Percentiles rank a stretch among this genome's conserved stretches.
These are phyloP conservation scores for Fusarium azukiicola DNA, from an alignment of 2,329 filamentous ascomycete genomes.

Conservation along the genomic window DNA sequence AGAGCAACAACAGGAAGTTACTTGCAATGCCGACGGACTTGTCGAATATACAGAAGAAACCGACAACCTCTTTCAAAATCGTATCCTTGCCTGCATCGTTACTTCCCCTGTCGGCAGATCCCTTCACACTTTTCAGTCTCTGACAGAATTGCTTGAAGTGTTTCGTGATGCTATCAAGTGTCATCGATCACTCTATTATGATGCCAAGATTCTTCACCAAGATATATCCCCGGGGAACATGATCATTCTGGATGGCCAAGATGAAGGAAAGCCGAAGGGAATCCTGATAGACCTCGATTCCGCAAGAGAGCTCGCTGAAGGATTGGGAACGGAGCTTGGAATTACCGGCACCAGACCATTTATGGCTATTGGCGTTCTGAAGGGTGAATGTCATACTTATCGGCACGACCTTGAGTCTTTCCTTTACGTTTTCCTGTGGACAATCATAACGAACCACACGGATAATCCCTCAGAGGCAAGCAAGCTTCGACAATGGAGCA, in stretches of 20 bases:
- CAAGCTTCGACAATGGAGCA: slow-evolving; percentile 6
- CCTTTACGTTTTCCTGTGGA: slow-evolving; percentile 50
- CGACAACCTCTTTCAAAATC: slow-evolving; percentile 39
- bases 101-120: slow-evolving; percentile 48
- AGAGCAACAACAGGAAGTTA: slow-evolving; percentile 22
- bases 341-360: slow-evolving; percentile 49
- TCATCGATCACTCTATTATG: slow-evolving; percentile 58
- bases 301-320: slow-evolving; percentile 35
- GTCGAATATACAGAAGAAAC: slow-evolving; percentile 36
- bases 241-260: slow-evolving; percentile 54
- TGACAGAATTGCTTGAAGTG: slow-evolving; percentile 57
- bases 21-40: slow-evolving; percentile 25
- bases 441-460: slow-evolving; percentile 12
- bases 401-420: slow-evolving; percentile 54
- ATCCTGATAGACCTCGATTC: slow-evolving; percentile 49
- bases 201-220: slow-evolving; percentile 60
- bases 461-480: slow-evolving; percentile 4
- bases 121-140: slow-evolving; percentile 41
- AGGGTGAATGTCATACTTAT: slow-evolving; percentile 43
- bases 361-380: slow-evolving; percentile 51
- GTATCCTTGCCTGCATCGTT: slow-evolving; percentile 44
- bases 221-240: slow-evolving; percentile 65
- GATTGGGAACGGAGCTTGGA: slow-evolving; percentile 34
- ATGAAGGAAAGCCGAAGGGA: slow-evolving; percentile 51
- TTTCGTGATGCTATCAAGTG: slow-evolving; percentile 60